Conservation (phyloP, 2,329 filamentous ascomycete species). For the Ophiocordyceps camponoti-saundersi region DNA sequence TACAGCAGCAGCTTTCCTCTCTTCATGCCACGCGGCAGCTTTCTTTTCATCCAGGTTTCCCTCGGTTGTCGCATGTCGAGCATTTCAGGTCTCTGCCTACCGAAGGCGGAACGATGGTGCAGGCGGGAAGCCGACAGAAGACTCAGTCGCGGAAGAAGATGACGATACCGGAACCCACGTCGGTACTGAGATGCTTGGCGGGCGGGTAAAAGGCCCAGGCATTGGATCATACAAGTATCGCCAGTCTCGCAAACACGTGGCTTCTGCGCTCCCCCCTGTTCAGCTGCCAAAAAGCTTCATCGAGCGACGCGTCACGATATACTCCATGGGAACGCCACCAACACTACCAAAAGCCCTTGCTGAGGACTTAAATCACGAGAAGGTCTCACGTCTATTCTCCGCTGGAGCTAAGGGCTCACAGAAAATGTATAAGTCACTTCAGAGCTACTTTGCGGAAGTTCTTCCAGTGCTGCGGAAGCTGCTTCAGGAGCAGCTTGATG, state of each 20-base stretch:
- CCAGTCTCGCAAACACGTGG: constrained; percentile 14
- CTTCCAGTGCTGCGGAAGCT: constrained; percentile 7
- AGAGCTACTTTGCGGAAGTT: constrained; percentile 15
- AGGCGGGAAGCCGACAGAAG: constrained; percentile 12
- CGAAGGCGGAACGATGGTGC: constrained; percentile 1
- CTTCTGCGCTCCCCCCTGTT: constrained; percentile 29
- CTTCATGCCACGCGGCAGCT: neutral
- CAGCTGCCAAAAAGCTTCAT: constrained; percentile 41
- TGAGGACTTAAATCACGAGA: constrained; percentile 14
- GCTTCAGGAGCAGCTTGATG: constrained; percentile 3
- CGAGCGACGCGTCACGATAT: constrained; percentile 26
- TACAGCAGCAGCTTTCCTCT: neutral
- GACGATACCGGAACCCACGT: constrained; percentile 11
- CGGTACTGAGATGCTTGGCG: constrained; percentile 10
- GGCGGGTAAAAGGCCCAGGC: constrained; percentile 10
- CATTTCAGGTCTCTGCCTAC: neutral
- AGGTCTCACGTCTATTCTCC: constrained; percentile 13
- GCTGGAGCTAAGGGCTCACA: constrained; percentile 7
- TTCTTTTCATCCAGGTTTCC: neutral
- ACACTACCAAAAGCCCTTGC: constrained; percentile 13
- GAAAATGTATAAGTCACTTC: constrained; percentile 10
- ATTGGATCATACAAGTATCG: constrained; percentile 13
- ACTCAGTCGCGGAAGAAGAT: constrained; percentile 10
- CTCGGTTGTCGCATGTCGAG: neutral
- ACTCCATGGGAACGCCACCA: constrained; percentile 9